These are phyloP conservation scores for Suillus alpinus DNA, from an alignment of 768 basidiomycete genomes.

Conservation along the genomic window DNA sequence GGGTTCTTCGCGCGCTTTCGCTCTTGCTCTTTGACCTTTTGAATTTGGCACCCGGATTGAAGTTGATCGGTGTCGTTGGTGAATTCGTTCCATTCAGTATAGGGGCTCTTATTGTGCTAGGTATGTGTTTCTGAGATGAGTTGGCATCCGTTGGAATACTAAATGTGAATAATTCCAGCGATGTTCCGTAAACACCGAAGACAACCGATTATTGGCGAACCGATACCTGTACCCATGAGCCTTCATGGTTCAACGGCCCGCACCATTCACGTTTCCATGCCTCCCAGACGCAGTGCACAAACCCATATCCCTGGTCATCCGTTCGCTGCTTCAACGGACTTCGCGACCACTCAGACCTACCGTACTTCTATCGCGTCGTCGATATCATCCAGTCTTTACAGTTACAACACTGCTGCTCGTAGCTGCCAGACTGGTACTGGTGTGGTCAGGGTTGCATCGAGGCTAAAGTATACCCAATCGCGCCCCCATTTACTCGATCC, in stretches of 20 bases:
- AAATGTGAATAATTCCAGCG: not conserved
- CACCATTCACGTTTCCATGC: not conserved
- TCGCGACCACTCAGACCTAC: slow-evolving; percentile 1
- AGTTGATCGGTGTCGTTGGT: slow-evolving; percentile 33
- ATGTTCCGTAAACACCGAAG: slow-evolving; percentile 8
- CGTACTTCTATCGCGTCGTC: not conserved
- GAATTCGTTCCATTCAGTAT: slow-evolving; percentile 43
- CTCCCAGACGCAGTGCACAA: not conserved
- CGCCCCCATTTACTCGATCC: not conserved
- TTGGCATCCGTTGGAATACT: not conserved
- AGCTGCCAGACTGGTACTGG: not conserved
- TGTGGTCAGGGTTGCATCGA: slow-evolving; percentile 4
- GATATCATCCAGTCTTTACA: not conserved
- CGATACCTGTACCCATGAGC: slow-evolving; percentile 1
- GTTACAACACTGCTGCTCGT: not conserved
- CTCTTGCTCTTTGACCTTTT: slow-evolving; percentile 43
- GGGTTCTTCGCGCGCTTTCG: slow-evolving; percentile 33
- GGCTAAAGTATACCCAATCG: not conserved
- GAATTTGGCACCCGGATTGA: slow-evolving; percentile 36
- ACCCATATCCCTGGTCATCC: not conserved
- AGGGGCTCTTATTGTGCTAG: slow-evolving; percentile 39
- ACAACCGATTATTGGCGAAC: not conserved
- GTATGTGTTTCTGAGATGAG: slow-evolving; percentile 25
- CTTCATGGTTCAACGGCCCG: not conserved
- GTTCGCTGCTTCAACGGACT: not conserved